Evolutionary conservation across 768 basidiomycete genomes (phyloP).

Genomic region (Antrodiella citrinella): DNA sequence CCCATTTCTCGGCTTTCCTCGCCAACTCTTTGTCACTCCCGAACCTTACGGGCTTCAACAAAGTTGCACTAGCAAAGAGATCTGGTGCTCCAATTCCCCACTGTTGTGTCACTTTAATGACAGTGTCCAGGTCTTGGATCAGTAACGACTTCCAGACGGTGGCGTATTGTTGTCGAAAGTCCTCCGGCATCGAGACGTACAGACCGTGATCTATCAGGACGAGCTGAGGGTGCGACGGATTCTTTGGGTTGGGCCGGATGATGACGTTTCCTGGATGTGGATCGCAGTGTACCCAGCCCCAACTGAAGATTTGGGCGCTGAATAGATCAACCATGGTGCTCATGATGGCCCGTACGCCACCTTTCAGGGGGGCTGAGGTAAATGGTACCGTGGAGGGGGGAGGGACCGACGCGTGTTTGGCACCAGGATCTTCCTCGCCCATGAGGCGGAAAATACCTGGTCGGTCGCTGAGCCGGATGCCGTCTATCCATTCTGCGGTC

Average conservation of each 20-base stretch:
- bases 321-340: conserved; percentile 82
- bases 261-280: conserved; percentile 74
- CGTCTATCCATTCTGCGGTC: conserved; percentile 81
- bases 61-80: conserved; percentile 63
- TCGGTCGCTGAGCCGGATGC: conserved; percentile 65
- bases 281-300: conserved; percentile 85
- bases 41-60: conserved; percentile 54
- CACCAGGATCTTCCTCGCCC: conserved; percentile 34
- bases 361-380: conserved; percentile 33
- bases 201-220: conserved; percentile 91
- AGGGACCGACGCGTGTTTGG: not conserved
- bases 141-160: conserved; percentile 65
- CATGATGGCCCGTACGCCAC: conserved; percentile 64
- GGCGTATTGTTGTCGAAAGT: conserved; percentile 72
- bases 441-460: conserved; percentile 47
- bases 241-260: conserved; percentile 48
- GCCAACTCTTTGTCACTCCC: conserved; percentile 15
- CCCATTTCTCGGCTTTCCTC: conserved; percentile 15
- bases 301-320: conserved; percentile 84
- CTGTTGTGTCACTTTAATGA: conserved; percentile 40
- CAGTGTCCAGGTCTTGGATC: conserved; percentile 43
- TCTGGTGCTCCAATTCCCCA: conserved; percentile 73
- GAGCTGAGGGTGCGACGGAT: conserved; percentile 44
- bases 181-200: conserved; percentile 63
- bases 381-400: not conserved